Conservation (phyloP, 225 moss, liverwort and hornwort genomes). For the Pseudisothecium myosuroides region DNA sequence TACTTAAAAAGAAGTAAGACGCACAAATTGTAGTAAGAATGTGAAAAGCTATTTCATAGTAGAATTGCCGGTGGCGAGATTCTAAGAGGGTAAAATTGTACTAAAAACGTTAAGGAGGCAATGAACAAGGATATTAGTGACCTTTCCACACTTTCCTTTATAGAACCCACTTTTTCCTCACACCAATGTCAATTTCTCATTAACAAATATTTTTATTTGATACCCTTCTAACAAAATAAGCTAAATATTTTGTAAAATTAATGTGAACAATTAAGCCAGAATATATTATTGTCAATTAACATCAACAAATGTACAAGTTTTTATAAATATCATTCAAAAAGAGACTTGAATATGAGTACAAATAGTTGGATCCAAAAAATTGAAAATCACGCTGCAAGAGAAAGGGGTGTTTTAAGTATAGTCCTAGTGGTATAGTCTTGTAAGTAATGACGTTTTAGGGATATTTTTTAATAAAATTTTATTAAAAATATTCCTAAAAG, state of each 20-base stretch:
- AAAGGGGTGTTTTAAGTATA: too few species aligned
- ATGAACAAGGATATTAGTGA: neutral
- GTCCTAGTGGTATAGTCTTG: too few species aligned
- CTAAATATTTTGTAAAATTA: neutral
- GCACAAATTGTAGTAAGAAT: neutral
- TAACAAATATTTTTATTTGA: neutral
- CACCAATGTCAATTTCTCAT: neutral
- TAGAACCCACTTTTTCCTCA: neutral
- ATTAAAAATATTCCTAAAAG: too few species aligned
- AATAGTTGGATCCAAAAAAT: neutral
- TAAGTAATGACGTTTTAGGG: too few species aligned
- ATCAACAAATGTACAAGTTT: neutral
- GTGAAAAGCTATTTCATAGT: neutral
- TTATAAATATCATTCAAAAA: neutral
- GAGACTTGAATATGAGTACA: neutral
- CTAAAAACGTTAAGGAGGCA: neutral
- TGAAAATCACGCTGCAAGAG: too few species aligned
- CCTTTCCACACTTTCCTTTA: neutral
- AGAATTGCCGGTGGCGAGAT: neutral
- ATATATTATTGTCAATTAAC: too few species aligned
- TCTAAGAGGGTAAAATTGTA: neutral
- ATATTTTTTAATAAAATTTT: too few species aligned
- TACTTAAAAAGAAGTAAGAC: neutral
- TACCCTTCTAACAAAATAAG: rapidly evolving
- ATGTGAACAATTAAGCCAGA: neutral